phyloP scores from a whole-genome alignment of 2,329 filamentous ascomycete genomes.

The Talaromyces sp. region DNA sequence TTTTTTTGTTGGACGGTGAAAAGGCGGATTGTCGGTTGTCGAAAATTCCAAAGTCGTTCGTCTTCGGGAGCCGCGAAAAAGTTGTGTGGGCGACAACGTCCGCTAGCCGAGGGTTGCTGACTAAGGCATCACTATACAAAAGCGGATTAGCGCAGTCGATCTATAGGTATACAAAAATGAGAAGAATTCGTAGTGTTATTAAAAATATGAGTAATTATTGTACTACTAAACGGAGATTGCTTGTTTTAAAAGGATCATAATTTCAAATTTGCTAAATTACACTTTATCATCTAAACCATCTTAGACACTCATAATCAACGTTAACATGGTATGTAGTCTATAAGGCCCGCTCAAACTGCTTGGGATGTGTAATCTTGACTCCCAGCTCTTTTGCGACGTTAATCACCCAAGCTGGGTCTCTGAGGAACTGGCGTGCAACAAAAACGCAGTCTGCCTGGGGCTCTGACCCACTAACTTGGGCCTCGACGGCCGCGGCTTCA shows the following conservation, averaged over 20 bases:
- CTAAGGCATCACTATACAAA: neutral
- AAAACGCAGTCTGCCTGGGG: constrained; percentile 43
- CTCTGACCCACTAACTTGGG: constrained; percentile 20
- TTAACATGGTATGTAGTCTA: neutral
- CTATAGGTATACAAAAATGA: neutral
- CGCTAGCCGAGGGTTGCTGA: constrained; percentile 5
- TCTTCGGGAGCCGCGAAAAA: neutral
- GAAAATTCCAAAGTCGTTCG: neutral
- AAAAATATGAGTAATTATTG: neutral
- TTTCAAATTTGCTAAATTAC: neutral
- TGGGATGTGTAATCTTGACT: constrained; percentile 44
- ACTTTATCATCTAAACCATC: neutral
- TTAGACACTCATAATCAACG: neutral
- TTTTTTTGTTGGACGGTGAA: neutral
- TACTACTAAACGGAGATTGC: neutral
- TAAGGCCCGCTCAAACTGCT: constrained; percentile 36
- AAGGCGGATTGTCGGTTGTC: neutral
- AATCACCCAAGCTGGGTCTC: constrained; percentile 51
- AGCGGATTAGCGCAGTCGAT: constrained; percentile 3
- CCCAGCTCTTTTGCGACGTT: constrained; percentile 45
- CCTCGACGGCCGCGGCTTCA: constrained; percentile 20
- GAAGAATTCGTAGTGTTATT: neutral
- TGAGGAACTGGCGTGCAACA: constrained; percentile 50
- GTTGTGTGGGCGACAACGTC: neutral
- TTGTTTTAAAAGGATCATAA: neutral